Conservation (phyloP, 148 eudicot species). For the Rhododendron simsii region DNA sequence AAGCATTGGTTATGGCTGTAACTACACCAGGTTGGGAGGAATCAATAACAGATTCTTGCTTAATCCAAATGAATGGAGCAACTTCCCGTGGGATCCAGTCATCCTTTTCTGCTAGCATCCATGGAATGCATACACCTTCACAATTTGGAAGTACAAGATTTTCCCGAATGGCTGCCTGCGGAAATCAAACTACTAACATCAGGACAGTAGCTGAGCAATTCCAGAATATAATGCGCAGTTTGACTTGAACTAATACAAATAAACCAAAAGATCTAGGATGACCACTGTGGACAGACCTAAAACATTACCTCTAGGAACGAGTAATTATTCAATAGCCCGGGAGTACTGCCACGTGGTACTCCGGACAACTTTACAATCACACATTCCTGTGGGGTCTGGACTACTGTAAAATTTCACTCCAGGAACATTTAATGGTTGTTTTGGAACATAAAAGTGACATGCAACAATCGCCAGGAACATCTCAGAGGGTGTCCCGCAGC, state of each 20-base stretch:
- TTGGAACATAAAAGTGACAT: background rate
- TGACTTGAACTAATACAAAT: background rate
- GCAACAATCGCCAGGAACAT: background rate
- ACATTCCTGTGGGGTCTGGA: too few relatives aligned
- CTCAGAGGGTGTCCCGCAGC: background rate
- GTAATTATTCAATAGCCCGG: too few relatives aligned
- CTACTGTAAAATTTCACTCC: background rate
- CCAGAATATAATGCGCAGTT: background rate
- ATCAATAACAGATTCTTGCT: slow-evolving; percentile 38
- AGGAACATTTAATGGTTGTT: background rate
- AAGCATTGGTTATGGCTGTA: slow-evolving; percentile 12
- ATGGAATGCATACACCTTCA: slow-evolving; percentile 59
- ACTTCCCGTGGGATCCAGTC: slow-evolving; percentile 73
- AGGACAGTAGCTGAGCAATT: background rate
- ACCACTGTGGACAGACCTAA: background rate
- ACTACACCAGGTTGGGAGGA: slow-evolving; percentile 25
- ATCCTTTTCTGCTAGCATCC: slow-evolving; percentile 93
- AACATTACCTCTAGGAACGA: background rate
- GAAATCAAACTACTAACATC: slow-evolving; percentile 1
- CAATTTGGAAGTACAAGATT: slow-evolving; percentile 76
- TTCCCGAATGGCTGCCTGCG: slow-evolving; percentile 83
- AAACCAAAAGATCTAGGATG: background rate
- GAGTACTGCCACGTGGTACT: too few relatives aligned
- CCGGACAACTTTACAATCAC: too few relatives aligned
- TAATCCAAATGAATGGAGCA: slow-evolving; percentile 74